These are phyloP conservation scores for Atalantia buxifolia DNA, from an alignment of 345 rosid species.

Conservation along the genomic window DNA sequence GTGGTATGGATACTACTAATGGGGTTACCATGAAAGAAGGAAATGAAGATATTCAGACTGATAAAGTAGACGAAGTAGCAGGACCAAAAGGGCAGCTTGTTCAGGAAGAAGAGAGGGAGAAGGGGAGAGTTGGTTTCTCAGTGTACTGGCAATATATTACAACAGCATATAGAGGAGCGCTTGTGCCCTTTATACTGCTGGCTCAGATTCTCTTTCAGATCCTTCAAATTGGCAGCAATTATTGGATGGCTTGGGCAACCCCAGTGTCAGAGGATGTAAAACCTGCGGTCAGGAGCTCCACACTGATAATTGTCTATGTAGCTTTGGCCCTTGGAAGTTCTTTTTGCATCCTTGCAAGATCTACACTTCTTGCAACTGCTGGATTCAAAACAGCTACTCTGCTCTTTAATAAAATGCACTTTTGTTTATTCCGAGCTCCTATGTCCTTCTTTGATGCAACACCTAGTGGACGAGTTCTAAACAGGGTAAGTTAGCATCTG, in stretches of 20 bases:
- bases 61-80: slow-evolving; percentile 29
- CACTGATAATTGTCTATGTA: slow-evolving; percentile 49
- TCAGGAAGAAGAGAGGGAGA: slow-evolving; percentile 89
- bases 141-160: slow-evolving; percentile 73
- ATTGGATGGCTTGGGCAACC: slow-evolving; percentile 83
- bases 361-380: slow-evolving; percentile 41
- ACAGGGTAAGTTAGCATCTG: slow-evolving; percentile 35
- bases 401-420: slow-evolving; percentile 64
- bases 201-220: slow-evolving; percentile 53
- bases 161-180: slow-evolving; percentile 60
- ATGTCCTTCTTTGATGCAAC: slow-evolving; percentile 83
- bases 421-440: slow-evolving; percentile 67
- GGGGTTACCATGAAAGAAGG: slow-evolving; percentile 20
- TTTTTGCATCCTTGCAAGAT: slow-evolving; percentile 45
- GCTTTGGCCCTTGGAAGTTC: slow-evolving; percentile 52
- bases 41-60: slow-evolving; percentile 24
- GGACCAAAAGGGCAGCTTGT: slow-evolving; percentile 65
- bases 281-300: slow-evolving; percentile 35
- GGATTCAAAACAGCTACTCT: slow-evolving; percentile 60
- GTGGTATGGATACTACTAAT: not conserved
- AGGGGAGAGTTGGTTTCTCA: slow-evolving; percentile 66
- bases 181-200: slow-evolving; percentile 56
- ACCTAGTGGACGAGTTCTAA: slow-evolving; percentile 62
- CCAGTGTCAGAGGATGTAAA: slow-evolving; percentile 50
- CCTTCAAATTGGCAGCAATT: slow-evolving; percentile 67